Evolutionary conservation across 2,329 filamentous ascomycete genomes (phyloP).

Genomic region (Pezicula rhizophila): DNA sequence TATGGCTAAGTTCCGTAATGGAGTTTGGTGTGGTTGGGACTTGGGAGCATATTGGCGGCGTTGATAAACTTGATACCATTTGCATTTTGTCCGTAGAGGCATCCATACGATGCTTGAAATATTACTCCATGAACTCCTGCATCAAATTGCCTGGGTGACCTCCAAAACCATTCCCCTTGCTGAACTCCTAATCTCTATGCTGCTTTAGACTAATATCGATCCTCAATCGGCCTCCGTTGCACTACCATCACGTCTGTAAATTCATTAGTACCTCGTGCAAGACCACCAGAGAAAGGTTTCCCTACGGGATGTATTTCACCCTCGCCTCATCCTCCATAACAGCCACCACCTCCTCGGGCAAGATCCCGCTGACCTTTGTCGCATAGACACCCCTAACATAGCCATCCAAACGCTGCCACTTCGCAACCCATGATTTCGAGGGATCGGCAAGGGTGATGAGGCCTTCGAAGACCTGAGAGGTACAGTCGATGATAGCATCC

Average conservation of each 20-base stretch:
- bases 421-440: slow-evolving; percentile 86
- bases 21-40: slow-evolving; percentile 7
- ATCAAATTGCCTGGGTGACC: slow-evolving; percentile 7
- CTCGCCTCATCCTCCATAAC: slow-evolving; percentile 57
- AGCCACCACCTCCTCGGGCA: slow-evolving; percentile 59
- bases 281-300: slow-evolving; percentile 17
- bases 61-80: slow-evolving; percentile 6
- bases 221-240: slow-evolving; percentile 31
- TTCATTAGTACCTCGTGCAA: slow-evolving; percentile 11
- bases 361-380: slow-evolving; percentile 82
- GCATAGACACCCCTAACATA: slow-evolving; percentile 91
- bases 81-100: slow-evolving; percentile 10
- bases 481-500: slow-evolving; percentile 87
- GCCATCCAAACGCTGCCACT: slow-evolving; percentile 85
- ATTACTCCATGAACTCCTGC: slow-evolving; percentile 18
- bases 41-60: slow-evolving; percentile 7
- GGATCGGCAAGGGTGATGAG: slow-evolving; percentile 81
- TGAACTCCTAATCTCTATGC: neutral
- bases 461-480: slow-evolving; percentile 92
- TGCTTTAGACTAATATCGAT: neutral
- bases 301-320: slow-evolving; percentile 61
- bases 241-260: slow-evolving; percentile 47
- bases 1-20: slow-evolving; percentile 5
- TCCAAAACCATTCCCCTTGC: slow-evolving; percentile 1
- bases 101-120: slow-evolving; percentile 7